These are phyloP conservation scores for Colletotrichum sp. DNA, from an alignment of 2,329 filamentous ascomycete species.

Conservation along the genomic window DNA sequence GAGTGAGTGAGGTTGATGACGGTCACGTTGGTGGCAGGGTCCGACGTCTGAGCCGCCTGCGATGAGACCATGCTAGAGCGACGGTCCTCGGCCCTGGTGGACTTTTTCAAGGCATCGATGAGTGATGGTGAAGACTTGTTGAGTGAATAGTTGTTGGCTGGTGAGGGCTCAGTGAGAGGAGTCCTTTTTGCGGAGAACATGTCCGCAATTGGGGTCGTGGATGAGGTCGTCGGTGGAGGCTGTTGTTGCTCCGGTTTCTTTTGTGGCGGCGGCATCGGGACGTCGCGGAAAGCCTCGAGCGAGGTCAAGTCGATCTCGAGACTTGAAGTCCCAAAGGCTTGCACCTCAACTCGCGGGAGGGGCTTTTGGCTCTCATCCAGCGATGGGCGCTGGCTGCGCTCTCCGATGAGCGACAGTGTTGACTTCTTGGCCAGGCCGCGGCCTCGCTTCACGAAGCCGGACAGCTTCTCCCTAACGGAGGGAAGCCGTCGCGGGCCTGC, in stretches of 20 bases:
- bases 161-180: background rate
- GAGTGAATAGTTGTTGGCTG: background rate
- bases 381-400: background rate
- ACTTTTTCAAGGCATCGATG: background rate
- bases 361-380: background rate
- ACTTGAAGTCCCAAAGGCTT: constrained; percentile 6
- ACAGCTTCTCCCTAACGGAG: constrained; percentile 15
- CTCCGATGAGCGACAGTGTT: constrained; percentile 1
- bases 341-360: constrained; percentile 3
- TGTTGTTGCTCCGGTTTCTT: background rate
- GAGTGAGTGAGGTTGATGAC: constrained; percentile 1
- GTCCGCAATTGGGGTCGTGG: constrained; percentile 13
- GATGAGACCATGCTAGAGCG: background rate
- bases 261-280: background rate
- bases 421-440: constrained; percentile 14
- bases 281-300: constrained; percentile 11
- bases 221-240: background rate
- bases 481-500: background rate
- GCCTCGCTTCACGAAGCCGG: background rate
- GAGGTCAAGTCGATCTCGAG: constrained; percentile 13
- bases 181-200: constrained; percentile 4
- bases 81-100: background rate
- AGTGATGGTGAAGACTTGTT: background rate
- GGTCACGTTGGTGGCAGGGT: background rate
- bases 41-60: background rate